A percentile compares a stretch with the other conserved stretches of the same genome.
Evolutionary conservation across 2,329 filamentous ascomycete species (phyloP).

Genomic region (Beauveria rudraprayagi): DNA sequence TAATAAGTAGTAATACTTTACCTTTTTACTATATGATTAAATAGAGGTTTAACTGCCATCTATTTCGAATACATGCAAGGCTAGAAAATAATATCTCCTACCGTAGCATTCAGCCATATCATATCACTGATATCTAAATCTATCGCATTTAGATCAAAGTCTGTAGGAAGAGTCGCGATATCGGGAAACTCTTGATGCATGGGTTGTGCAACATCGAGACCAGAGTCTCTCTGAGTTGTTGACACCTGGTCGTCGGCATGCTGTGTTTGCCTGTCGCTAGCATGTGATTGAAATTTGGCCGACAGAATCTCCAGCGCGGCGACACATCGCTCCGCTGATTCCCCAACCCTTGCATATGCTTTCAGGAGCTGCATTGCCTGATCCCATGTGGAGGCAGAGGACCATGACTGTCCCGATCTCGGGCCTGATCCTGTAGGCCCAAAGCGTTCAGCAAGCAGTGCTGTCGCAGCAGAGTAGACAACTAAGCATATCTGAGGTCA

Average conservation of each 20-base stretch:
- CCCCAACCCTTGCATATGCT: slow-evolving; percentile 5
- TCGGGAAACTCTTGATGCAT: neutral
- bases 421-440: neutral
- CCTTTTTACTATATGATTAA: neutral
- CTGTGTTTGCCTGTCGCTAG: neutral
- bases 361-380: slow-evolving; percentile 5
- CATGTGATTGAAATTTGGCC: slow-evolving; percentile 1
- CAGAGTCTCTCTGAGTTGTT: neutral
- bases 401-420: neutral
- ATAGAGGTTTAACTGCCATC: neutral
- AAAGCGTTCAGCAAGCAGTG: slow-evolving; percentile 3
- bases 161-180: neutral
- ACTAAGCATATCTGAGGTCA: neutral
- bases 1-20: neutral
- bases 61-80: neutral
- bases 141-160: neutral
- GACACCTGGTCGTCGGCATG: neutral
- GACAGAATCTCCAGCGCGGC: slow-evolving; percentile 6
- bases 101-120: neutral
- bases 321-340: slow-evolving; percentile 8
- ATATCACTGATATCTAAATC: neutral
- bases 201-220: neutral
- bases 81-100: neutral
- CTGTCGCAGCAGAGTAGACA: slow-evolving; percentile 6
- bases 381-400: slow-evolving; percentile 2